Percentiles rank a stretch among this genome's conserved stretches.
Evolutionary conservation across 257 asterid species (phyloP).

Genomic region (Solanum arcanum): DNA sequence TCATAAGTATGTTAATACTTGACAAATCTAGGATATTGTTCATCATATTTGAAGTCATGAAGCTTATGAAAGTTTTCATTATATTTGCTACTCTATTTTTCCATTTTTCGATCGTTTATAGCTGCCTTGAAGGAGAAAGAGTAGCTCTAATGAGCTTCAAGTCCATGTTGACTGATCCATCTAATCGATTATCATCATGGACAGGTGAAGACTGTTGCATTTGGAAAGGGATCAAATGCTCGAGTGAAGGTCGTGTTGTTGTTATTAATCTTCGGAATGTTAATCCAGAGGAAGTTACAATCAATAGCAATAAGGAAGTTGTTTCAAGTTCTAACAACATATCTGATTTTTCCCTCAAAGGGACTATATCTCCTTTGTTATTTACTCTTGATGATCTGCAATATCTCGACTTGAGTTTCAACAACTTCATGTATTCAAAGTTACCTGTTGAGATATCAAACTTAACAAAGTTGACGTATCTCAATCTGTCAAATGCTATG

Average conservation of each 20-base stretch:
- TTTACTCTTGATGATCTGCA: constrained; percentile 2
- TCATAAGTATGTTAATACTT: neutral
- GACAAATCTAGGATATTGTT: neutral
- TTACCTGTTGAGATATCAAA: neutral
- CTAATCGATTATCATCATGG: constrained; percentile 3
- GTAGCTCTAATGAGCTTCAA: neutral
- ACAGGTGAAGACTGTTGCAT: neutral
- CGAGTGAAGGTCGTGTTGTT: neutral
- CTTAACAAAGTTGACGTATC: neutral
- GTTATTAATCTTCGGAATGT: constrained; percentile 1
- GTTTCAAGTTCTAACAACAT: neutral
- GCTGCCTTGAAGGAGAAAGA: neutral
- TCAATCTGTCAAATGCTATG: constrained; percentile 2
- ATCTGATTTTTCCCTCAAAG: neutral
- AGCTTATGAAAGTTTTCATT: neutral
- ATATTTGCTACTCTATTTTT: neutral
- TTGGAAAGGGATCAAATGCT: constrained; percentile 3
- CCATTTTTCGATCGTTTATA: neutral
- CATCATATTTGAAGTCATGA: neutral
- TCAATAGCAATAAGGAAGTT: neutral
- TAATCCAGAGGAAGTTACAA: neutral
- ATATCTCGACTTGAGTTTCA: constrained; percentile 9
- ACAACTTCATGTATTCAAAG: neutral
- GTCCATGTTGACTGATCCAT: constrained; percentile 1
- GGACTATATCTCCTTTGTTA: constrained; percentile 1